Evolutionary conservation across 345 rosid genomes (phyloP), one percentile per base, ranked within the genome.

Genomic region (Ceriops decandra): DNA sequence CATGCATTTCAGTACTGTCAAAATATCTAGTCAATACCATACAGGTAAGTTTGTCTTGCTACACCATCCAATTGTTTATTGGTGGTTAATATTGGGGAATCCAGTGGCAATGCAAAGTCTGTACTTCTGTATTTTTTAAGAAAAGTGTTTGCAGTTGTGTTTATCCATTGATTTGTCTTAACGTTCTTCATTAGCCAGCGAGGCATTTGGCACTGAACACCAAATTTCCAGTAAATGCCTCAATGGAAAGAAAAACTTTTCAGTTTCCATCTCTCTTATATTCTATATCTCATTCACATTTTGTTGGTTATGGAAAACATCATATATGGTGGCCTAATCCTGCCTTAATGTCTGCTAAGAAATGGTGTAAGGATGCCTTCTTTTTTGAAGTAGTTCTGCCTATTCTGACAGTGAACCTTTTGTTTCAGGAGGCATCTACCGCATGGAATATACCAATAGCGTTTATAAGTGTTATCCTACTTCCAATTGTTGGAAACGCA

Each of bases 401-500:
- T 63, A 17, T 62, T 60, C 28, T 61, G 17, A 65, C 17, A 6
- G 30, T 8, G 5, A 15, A 38, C 22, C 20, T 72, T 2, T 24
- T 0, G 68, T 74, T 70, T 57, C 74, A 85, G 84, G 88, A 83
- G 64, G 82, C 88, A 61, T 78, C 86, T 9, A 74, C 27, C n/a
- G 62, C 81, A 8, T 68, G 76, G 80, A 82, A 80, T 63, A 72
- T 82, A 33, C 82, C 85, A 1, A 60, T 82, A 6, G 72, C 86
- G 7, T 85, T 85, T 74, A 82, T 80, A 33, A 85, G 88, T 22
- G 86, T 85, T 56, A 76, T 85, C 57, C 73, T 82, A 42, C 80
- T 82, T 11, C 88, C 86, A 22, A 82, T 85, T 19, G 82, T 85
- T 57, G 86, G 88, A 54, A 85, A 85, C 67, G 88, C 88, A 13